These are phyloP conservation scores for Talaromyces sp. DNA, from an alignment of 2,329 filamentous ascomycete species.

Conservation along the genomic window DNA sequence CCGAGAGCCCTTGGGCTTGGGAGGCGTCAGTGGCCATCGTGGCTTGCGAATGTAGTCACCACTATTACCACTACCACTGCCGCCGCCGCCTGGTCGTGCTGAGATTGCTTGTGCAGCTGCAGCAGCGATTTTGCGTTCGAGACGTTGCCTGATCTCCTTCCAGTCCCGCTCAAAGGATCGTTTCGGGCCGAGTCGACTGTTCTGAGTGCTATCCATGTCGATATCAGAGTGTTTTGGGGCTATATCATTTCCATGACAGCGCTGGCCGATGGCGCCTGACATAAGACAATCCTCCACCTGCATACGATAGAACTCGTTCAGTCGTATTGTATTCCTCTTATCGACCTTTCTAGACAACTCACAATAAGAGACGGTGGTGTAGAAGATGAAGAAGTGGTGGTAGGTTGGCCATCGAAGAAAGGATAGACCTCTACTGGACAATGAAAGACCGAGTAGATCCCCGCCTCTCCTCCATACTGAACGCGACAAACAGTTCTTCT, in stretches of 20 bases:
- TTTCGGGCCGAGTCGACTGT: conserved; percentile 2
- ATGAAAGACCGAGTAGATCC: neutral
- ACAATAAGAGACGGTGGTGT: neutral
- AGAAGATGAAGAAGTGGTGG: neutral
- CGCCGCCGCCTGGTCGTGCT: conserved; percentile 8
- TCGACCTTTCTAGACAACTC: neutral
- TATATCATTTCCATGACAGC: conserved; percentile 5
- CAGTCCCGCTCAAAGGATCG: conserved; percentile 11
- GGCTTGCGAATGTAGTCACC: conserved; percentile 1
- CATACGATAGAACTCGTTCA: neutral
- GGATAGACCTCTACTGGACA: neutral
- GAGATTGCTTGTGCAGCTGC: conserved; percentile 11
- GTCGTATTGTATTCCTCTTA: neutral
- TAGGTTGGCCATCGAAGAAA: neutral
- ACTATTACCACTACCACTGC: neutral
- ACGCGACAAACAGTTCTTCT: neutral
- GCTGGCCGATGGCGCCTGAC: conserved; percentile 4
- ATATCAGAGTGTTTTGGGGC: neutral
- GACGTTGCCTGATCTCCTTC: conserved; percentile 11
- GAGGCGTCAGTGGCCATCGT: conserved; percentile 6
- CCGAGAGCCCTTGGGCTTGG: conserved; percentile 5
- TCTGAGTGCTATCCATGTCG: conserved; percentile 4
- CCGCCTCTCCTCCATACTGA: neutral
- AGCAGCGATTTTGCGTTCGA: conserved; percentile 11
- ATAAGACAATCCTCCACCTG: neutral